phyloP scores from a whole-genome alignment of 208 protist genomes.

The Leishmania tarentolae region DNA sequence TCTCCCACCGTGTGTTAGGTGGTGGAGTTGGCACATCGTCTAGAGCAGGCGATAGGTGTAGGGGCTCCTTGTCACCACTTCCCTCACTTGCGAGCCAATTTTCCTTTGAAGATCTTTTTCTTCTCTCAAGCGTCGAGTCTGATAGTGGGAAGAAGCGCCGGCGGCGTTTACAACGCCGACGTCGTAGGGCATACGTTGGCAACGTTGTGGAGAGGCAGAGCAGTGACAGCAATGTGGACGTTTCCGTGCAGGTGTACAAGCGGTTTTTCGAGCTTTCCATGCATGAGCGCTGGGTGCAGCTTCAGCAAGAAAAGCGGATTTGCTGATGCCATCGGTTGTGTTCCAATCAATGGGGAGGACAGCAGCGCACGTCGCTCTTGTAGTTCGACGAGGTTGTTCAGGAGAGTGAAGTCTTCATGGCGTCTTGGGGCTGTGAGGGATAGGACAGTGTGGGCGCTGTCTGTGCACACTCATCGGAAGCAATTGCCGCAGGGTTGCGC shows the following conservation, averaged over 20 bases:
- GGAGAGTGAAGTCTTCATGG: background rate
- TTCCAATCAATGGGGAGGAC: background rate
- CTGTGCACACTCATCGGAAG: background rate
- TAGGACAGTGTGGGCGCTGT: background rate
- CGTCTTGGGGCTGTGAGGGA: background rate
- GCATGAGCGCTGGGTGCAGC: background rate
- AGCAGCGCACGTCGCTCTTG: background rate
- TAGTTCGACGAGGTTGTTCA: too few relatives aligned
- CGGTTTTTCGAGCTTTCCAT: background rate
- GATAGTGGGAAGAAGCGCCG: background rate
- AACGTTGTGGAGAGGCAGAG: too few relatives aligned
- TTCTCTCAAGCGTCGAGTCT: background rate
- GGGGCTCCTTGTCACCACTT: too few relatives aligned
- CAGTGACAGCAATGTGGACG: background rate
- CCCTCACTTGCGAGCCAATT: background rate
- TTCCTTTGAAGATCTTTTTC: background rate
- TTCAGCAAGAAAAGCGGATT: background rate
- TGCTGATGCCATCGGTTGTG: background rate
- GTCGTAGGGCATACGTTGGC: background rate
- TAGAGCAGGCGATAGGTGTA: background rate
- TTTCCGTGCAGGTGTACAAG: background rate
- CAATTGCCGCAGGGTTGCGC: background rate
- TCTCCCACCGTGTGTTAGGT: background rate
- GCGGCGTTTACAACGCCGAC: background rate
- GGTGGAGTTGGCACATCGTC: too few relatives aligned